phyloP scores from a whole-genome alignment of 805 yeast species.

The Isabelozyma pseudorhagii region DNA sequence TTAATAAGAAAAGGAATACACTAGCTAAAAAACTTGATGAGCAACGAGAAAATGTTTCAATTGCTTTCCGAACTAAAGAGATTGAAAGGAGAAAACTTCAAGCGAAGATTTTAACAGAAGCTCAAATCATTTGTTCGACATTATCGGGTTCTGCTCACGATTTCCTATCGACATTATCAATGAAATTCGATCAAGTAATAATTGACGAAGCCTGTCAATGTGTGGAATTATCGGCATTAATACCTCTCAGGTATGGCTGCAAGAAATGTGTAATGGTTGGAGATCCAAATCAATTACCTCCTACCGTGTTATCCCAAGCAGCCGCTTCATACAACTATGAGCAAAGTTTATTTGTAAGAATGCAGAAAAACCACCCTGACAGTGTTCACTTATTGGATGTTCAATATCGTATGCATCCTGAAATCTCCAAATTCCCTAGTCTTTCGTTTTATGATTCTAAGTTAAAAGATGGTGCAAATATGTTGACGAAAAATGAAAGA shows the following conservation, averaged over 20 bases:
- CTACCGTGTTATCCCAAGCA: constrained; percentile 86
- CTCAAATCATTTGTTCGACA: constrained; percentile 88
- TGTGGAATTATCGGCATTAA: constrained; percentile 87
- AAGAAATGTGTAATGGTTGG: constrained; percentile 94
- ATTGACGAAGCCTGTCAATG: constrained; percentile 98
- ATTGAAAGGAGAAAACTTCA: constrained; percentile 74
- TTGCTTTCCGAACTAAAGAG: constrained; percentile 72
- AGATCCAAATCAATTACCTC: constrained; percentile 97
- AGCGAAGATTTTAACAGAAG: constrained; percentile 63
- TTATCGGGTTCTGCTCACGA: constrained; percentile 94
- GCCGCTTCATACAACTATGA: constrained; percentile 82
- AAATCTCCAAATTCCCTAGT: constrained; percentile 84
- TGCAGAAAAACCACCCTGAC: constrained; percentile 65
- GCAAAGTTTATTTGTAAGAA: constrained; percentile 89
- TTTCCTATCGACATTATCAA: constrained; percentile 67
- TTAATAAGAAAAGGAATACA: constrained; percentile 61
- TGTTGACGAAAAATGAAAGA: constrained; percentile 55
- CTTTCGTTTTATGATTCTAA: constrained; percentile 71
- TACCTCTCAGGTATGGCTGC: constrained; percentile 90
- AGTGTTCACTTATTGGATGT: constrained; percentile 76
- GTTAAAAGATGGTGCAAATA: constrained; percentile 75
- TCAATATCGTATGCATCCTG: constrained; percentile 98
- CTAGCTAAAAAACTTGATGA: constrained; percentile 74
- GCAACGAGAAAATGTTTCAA: constrained; percentile 68
- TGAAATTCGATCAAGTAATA: constrained; percentile 84